A percentile compares a stretch with the other conserved stretches of the same genome.
These are phyloP conservation scores for Coleophoma eucalyptorum DNA, from an alignment of 2,329 filamentous ascomycete species.

Conservation along the genomic window DNA sequence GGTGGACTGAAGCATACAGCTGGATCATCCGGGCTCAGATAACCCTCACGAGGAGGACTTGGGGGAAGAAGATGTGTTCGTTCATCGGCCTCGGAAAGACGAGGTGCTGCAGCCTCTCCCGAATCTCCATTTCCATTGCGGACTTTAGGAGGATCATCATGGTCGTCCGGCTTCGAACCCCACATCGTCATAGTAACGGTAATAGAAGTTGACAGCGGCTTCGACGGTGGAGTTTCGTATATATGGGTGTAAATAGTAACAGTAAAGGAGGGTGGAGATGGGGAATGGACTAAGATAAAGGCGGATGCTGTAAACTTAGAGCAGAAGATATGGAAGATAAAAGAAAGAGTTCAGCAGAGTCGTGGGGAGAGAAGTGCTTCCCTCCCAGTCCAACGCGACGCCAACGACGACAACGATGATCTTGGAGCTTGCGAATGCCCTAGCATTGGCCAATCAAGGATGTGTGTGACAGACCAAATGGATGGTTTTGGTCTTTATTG, in stretches of 20 bases:
- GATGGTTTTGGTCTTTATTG: no score
- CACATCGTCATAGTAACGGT: slow-evolving; percentile 44
- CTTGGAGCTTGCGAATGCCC: neutral
- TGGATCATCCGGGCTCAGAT: slow-evolving; percentile 75
- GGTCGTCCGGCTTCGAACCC: slow-evolving; percentile 45
- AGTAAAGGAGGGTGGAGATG: no score
- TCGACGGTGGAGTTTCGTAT: no score
- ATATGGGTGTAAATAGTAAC: no score
- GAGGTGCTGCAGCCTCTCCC: slow-evolving; percentile 17
- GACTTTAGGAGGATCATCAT: slow-evolving; percentile 16
- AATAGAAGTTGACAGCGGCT: neutral
- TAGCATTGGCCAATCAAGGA: neutral
- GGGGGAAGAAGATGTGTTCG: slow-evolving; percentile 37
- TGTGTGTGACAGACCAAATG: no score
- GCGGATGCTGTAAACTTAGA: neutral
- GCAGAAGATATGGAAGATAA: neutral
- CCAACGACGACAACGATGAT: neutral
- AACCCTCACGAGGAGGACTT: slow-evolving; percentile 33
- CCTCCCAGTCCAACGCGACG: no score
- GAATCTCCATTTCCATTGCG: slow-evolving; percentile 15
- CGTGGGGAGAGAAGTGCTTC: neutral
- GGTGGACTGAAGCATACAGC: slow-evolving; percentile 50
- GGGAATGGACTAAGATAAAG: no score
- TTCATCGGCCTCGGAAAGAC: slow-evolving; percentile 48
- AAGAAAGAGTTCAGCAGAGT: neutral